phyloP scores from a whole-genome alignment of 1,284 basidiomycete species.

The Sphagnurus paluster region DNA sequence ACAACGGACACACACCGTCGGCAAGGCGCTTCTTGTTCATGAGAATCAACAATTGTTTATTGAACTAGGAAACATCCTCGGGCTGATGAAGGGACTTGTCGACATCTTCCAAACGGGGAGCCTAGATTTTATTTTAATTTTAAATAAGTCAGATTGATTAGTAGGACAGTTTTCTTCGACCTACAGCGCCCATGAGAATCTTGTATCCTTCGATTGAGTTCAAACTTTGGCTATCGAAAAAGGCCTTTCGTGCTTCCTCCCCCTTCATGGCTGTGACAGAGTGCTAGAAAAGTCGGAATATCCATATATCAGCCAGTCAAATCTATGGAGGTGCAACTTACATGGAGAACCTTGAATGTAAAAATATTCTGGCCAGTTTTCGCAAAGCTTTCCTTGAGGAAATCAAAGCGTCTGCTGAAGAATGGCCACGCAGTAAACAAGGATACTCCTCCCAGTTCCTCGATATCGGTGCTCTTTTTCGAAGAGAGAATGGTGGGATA shows the following conservation, averaged over 20 bases:
- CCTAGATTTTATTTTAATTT: no score
- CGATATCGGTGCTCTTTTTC: conserved; percentile 11
- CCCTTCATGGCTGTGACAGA: conserved; percentile 18
- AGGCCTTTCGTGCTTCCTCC: conserved; percentile 30
- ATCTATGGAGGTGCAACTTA: conserved; percentile 14
- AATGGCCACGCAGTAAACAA: conserved; percentile 26
- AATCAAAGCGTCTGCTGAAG: conserved; percentile 25
- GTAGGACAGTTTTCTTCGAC: no score
- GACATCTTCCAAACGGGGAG: conserved; percentile 29
- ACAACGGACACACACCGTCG: not conserved
- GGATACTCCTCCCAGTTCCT: conserved; percentile 24
- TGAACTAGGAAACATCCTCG: conserved; percentile 12
- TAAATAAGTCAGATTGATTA: no score
- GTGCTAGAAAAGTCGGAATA: not conserved
- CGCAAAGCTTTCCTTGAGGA: conserved; percentile 21
- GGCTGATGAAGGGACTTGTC: conserved; percentile 14
- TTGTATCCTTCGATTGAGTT: conserved; percentile 33
- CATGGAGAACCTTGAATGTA: conserved; percentile 26
- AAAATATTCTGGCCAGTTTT: conserved; percentile 19
- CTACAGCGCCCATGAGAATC: conserved; percentile 33
- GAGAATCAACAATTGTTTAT: conserved; percentile 2
- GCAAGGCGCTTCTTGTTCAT: not conserved
- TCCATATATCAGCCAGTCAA: no score
- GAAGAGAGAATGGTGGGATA: not conserved
- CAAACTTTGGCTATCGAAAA: conserved; percentile 32